These are phyloP conservation scores for Phylloporus sp. DNA, from an alignment of 768 basidiomycete species.

Conservation along the genomic window DNA sequence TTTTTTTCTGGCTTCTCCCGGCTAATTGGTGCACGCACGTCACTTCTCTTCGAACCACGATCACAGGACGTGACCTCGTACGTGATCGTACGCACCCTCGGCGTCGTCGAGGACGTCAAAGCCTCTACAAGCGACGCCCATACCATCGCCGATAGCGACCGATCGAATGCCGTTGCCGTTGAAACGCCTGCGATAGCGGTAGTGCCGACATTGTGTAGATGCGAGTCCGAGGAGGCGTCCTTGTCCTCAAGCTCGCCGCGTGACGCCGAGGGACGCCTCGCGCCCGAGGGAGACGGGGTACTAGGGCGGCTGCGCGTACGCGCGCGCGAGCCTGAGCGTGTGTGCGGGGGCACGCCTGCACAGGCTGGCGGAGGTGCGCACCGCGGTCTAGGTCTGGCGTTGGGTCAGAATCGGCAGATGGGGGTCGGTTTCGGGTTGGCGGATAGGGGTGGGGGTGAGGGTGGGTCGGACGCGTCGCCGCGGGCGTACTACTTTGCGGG, in stretches of 20 bases:
- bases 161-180: neutral
- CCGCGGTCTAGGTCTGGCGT: too few relatives aligned
- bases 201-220: neutral
- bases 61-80: conserved; percentile 74
- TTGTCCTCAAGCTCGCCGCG: neutral
- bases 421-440: too few relatives aligned
- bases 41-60: conserved; percentile 2
- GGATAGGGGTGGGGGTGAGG: too few relatives aligned
- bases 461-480: conserved; percentile 19
- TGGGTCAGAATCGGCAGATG: too few relatives aligned
- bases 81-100: conserved; percentile 76
- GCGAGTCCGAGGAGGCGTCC: too few relatives aligned
- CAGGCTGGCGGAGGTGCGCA: too few relatives aligned
- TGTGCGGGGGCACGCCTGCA: too few relatives aligned
- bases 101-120: conserved; percentile 68
- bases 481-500: conserved; percentile 51
- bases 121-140: conserved; percentile 60
- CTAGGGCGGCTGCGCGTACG: too few relatives aligned
- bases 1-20: neutral
- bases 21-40: neutral
- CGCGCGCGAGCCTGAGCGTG: too few relatives aligned
- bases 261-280: conserved; percentile 10
- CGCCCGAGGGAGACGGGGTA: too few relatives aligned
- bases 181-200: too few relatives aligned
- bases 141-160: neutral